phyloP scores from a whole-genome alignment of 495 filamentous ascomycete genomes.

The Daldinia decipiens region DNA sequence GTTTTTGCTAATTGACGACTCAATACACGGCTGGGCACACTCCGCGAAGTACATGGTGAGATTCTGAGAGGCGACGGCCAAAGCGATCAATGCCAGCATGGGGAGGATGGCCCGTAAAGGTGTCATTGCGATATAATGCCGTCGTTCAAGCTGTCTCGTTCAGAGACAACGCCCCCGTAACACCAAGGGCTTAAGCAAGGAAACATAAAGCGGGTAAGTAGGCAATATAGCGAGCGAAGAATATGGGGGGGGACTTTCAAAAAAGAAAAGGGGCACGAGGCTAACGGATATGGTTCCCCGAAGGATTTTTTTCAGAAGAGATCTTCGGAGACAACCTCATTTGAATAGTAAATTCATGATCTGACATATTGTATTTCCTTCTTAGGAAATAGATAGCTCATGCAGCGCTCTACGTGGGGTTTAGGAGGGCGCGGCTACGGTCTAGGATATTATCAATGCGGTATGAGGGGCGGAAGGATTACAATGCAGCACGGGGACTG shows the following conservation, averaged over 20 bases:
- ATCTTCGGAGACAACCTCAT: slow-evolving; percentile 13
- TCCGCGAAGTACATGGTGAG: slow-evolving; percentile 33
- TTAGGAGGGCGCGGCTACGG: not conserved
- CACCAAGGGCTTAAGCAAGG: not conserved
- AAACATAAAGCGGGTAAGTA: slow-evolving; percentile 8
- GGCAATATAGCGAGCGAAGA: not conserved
- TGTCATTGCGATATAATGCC: slow-evolving; percentile 13
- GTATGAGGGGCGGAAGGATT: slow-evolving; percentile 28
- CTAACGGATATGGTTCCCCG: slow-evolving; percentile 15
- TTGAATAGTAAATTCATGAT: slow-evolving; percentile 22
- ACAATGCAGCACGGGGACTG: slow-evolving; percentile 10
- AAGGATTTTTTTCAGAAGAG: slow-evolving; percentile 11
- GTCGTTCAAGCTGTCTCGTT: slow-evolving; percentile 3
- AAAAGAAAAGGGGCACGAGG: slow-evolving; percentile 3
- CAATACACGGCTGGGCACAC: slow-evolving; percentile 37
- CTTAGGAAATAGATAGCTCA: not conserved
- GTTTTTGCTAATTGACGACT: slow-evolving; percentile 19
- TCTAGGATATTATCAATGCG: slow-evolving; percentile 12
- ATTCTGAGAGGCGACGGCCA: slow-evolving; percentile 24
- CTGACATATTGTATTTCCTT: slow-evolving; percentile 11
- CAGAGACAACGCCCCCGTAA: slow-evolving; percentile 3
- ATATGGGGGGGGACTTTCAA: not conserved
- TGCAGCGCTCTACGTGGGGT: not conserved
- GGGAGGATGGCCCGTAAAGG: slow-evolving; percentile 7
- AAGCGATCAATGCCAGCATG: slow-evolving; percentile 8